Evolutionary conservation across 1,284 basidiomycete genomes (phyloP), one percentile per base, ranked within the genome.

Genomic region (Vanrija sp.): DNA sequence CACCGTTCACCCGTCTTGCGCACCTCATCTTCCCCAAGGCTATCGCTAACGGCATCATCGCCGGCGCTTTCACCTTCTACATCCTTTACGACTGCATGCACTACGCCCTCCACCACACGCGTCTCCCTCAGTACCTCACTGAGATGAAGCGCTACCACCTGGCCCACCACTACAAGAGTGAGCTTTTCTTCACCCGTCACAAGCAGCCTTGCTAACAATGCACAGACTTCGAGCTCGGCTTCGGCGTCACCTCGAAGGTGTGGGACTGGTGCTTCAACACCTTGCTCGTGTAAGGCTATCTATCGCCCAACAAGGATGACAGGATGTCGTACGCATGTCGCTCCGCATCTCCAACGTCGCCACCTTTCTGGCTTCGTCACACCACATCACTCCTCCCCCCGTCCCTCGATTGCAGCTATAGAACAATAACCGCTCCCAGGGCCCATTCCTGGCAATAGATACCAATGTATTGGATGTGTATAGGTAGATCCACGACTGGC

Each of bases 111-210:
- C 91, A 94, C 72, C 91, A 94, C 79, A 89, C 88, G n/a, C 85
- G 82, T 63, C 84, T 98, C 26, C 94, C 94, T 0, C 79, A 85
- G 44, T 96, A 97, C 78, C 78, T 97, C 76, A 83, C 83, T 54
- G 86, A 93, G 73, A 87, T 91, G 87, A 99, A 99, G 82, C 88
- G 89, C 73, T 98, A 98, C 71, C 95, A 99, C 71, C 84, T 99
- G 62, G 92, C 92, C 18, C 94, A 98, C 72, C 95, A 98, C 77
- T 97, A 94, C 82, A 94, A 95, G 79, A 93, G 74, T 75, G 52
- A 68, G 73, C 72, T 29, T 40, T 26, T 48, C n/a, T 15, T 8
- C 6, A 44, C n/a, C 25, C 9, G n/a, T 46, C 40, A 38, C 26
- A 8, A 50, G 34, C 43, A 38, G 49, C 21, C 16, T 49, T 23